Evolutionary conservation across 2,329 filamentous ascomycete genomes (phyloP), one percentile per base, ranked within the genome.

Genomic region (Cyanodermella asteris): DNA sequence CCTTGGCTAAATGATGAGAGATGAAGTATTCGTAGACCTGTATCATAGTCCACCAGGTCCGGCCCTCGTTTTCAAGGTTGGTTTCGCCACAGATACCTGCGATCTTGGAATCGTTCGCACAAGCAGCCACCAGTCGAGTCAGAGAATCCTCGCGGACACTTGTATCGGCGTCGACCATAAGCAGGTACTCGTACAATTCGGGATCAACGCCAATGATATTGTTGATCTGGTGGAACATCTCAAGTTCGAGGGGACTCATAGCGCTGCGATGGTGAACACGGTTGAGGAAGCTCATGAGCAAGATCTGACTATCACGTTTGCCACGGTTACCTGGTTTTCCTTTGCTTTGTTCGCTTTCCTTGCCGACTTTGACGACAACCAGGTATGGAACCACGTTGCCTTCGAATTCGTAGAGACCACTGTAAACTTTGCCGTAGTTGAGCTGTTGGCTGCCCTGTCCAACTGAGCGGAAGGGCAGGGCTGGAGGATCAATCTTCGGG

Each of bases 1-100:
- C 80, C 56, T 97, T 97, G 27, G 87, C 62, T 46, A 97, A 56
- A 51, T 97, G 76, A 60, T 97, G 87, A 16, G 87, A 94, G 44
- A 97, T 97, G 49, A 82, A 97, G 59, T 97, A 97, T 49, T 97
- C 87, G 54, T 97, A 97, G 35, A 97, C 87, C 49, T 97, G 87
- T 42, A 97, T 97, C 87, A 97, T 97, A 8, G 87, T 97, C 78
- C 80, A 91, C 81, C 82, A 94, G 40, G 72, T 82, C 36, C 72
- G 65, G 40, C 93, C 80, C 47, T 93, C 84, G 41, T 97, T 97
- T 46, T 93, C 77, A 41, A 97, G 59, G 48, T 73, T 87, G 2
- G 87, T 97, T 49, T 97, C 87, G 44, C 87, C 87, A 46, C 87
- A 97, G 33, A 94, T 93, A 52, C 84, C 87, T 13, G 78, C 81